Evolutionary conservation across 345 rosid genomes (phyloP).

Genomic region (Balakata baccata): DNA sequence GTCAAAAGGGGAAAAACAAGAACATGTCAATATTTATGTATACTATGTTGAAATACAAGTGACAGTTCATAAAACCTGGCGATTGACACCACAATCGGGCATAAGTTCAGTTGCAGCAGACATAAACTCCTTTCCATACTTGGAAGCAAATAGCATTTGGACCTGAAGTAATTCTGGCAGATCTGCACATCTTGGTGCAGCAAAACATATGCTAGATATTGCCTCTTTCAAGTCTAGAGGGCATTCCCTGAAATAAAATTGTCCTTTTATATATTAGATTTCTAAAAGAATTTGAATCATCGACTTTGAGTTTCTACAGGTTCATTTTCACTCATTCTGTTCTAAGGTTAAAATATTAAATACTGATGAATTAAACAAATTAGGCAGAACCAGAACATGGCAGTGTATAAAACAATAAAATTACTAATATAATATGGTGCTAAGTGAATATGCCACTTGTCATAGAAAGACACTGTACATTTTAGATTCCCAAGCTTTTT

Average conservation of each 20-base stretch:
- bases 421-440: background rate
- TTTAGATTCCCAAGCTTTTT: background rate
- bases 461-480: too few species aligned
- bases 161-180: conserved; percentile 86
- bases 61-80: conserved; percentile 55
- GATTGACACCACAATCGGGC: conserved; percentile 96
- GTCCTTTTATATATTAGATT: conserved; percentile 10
- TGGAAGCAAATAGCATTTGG: conserved; percentile 71
- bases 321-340: background rate
- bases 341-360: background rate
- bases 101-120: conserved; percentile 89
- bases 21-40: too few species aligned
- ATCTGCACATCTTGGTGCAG: conserved; percentile 98
- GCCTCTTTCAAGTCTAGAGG: conserved; percentile 96
- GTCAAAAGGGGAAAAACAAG: too few species aligned
- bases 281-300: conserved; percentile 5
- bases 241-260: conserved; percentile 68
- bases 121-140: conserved; percentile 88
- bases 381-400: background rate
- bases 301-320: background rate
- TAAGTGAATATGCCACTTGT: background rate
- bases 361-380: conserved; percentile 9
- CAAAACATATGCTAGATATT: conserved; percentile 88
- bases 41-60: conserved; percentile 4
- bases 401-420: background rate